Percentiles rank a stretch among this genome's conserved stretches.
These are phyloP conservation scores for Pharus latifolius DNA, from an alignment of 176 grass and related monocot species.

Conservation along the genomic window DNA sequence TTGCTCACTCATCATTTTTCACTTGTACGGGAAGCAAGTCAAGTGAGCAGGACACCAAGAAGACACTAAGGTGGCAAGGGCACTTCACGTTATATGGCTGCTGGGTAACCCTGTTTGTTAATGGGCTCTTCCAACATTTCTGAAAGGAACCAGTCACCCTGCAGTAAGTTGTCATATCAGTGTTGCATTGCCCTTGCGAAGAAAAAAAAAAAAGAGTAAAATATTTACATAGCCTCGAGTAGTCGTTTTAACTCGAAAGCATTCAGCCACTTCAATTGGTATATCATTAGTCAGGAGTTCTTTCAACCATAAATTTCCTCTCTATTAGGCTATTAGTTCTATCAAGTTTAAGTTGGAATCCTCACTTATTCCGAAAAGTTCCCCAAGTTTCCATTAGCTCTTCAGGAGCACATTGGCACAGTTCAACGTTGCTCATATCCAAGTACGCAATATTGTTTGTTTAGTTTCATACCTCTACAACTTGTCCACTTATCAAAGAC, in stretches of 20 bases:
- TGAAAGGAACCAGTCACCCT: conserved; percentile 16
- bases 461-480: background rate
- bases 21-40: too few species aligned
- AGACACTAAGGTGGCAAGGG: too few species aligned
- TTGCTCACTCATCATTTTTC: too few species aligned
- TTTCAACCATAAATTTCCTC: too few species aligned
- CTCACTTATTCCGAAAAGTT: too few species aligned
- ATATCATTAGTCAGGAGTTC: too few species aligned
- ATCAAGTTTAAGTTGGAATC: background rate
- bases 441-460: background rate
- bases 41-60: too few species aligned
- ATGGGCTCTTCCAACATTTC: conserved; percentile 13
- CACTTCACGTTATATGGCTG: background rate
- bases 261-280: too few species aligned
- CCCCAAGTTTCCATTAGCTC: too few species aligned
- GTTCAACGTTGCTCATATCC: background rate
- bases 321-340: background rate
- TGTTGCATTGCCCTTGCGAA: background rate
- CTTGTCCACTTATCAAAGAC: background rate
- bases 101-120: background rate
- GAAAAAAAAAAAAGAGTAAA: too few species aligned
- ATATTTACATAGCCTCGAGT: too few species aligned
- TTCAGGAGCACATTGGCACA: background rate
- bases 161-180: conserved; percentile 39
- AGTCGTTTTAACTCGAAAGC: too few species aligned